Base-by-base conservation (phyloP, 805 yeast genomes). In the Ogataea neopini region DNA sequence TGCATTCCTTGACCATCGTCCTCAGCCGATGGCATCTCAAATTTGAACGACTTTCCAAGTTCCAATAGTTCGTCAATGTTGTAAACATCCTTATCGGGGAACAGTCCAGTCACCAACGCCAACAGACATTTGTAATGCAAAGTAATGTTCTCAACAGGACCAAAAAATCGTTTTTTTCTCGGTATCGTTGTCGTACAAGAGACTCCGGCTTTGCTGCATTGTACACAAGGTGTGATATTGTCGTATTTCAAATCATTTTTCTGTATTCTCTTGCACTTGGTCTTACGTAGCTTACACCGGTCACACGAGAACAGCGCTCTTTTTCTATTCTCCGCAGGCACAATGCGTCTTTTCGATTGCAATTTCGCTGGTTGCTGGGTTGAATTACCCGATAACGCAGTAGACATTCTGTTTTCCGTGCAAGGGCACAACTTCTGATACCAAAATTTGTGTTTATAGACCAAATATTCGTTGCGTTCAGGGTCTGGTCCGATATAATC, bases 221-320 rank as follows among this genome's bases (percentile, higher is more conserved):
- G 68, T 6, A 54, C 41, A 47, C 79, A 75, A 0, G 76, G 73
- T 2, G 73, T 66, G 5, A 63, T 61, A 41, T 67, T 65, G 49
- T 70, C 74, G 47, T 61, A 71, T 48, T 61, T 63, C 33, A 62
- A 51, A 42, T 62, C 67, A 30, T 63, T 62, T 28, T 63, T 54
- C 34, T 62, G 69, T 1, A 66, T 46, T 30, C 79, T 51, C 28
- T 66, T 62, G 56, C 80, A 75, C 34, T 70, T 71, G 30, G 71
- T 68, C 61, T 75, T 75, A 34, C 73, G 60, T 11, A 63, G 43
- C 55, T 74, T 74, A 51, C 80, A 75, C 11, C 77, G 53, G 52
- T 75, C 79, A 48, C 80, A 75, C 7, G 72, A 65, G 56, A 66
- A 74, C 3, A 71, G 64, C 0, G 77, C 77, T 40, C 79, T 52